Base-by-base conservation (phyloP, 306 rosid species). In the Rosa lucieae region DNA sequence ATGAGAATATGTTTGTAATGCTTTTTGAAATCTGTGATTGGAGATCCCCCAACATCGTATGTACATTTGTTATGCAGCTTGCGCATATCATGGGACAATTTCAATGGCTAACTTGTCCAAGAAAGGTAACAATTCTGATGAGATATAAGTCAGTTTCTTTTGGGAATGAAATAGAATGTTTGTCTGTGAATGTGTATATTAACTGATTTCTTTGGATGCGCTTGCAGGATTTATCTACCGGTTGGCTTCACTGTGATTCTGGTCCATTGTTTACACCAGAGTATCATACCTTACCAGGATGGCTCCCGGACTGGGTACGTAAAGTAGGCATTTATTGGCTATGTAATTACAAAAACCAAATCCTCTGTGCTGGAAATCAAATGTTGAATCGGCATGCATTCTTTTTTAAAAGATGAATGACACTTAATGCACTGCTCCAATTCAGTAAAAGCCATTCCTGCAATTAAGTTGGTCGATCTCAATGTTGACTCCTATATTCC, bases 211-310 rank as follows among this genome's bases (percentile, higher is more conserved):
- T 84, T 85, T 76, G 48, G 73, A 79, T 75, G 42, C 39, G 83
- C 78, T 53, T 87, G 87, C 91, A 96, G 99, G 99, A 96, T 85
- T 84, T 96, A 84, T 89, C 97, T 79, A 90, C 92, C 79, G 90
- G 90, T 79, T 96, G 99, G 99, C 94, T 93, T 85, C 82, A 88
- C 53, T 96, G 99, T 87, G 99, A 96, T 85, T 96, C 99, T 48
- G 99, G 94, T 72, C 86, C 89, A n/a, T 75, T 91, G 83, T 96
- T 90, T 85, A 93, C 84, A 88, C 90, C 97, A n/a, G 97, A 93
- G 52, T 71, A 87, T 75, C 82, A 76, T 79, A 67, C 83, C 55
- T 86, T 96, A 80, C 79, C 91, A 8, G 91, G 88, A 84, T 91
- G 96, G 98, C 53, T 90, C 84, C 85, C 94, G 78, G 83, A 73